Evolutionary conservation across 1,139 yeast species (phyloP), one percentile per base, ranked within the genome.

Genomic region (Saccharomyces pastorianus): DNA sequence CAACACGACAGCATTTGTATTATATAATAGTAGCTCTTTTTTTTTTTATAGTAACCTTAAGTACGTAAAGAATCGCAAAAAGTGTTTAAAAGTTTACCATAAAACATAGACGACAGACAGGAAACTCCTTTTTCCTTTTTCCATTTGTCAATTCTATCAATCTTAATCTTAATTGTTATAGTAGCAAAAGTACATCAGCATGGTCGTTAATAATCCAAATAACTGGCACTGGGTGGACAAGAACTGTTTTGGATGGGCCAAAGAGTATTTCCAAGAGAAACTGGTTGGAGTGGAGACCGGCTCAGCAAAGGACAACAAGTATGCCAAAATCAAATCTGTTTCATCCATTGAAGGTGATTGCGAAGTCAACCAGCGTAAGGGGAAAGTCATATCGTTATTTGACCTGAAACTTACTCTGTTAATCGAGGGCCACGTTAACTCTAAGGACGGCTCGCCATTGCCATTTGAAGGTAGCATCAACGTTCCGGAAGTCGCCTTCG

Each of bases 171-270:
- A 38, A 38, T 38, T 17, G 25, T 8, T 17, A 8, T 38, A 38
- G 23, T 17, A 17, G 13, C 25, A 38, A 38, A 6, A 38, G 13
- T 20, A 38, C 13, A 38, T 38, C 44, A 64, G 53, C 53, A 84
- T 84, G 89, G 89, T 82, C 51, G 82, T 84, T 48, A 83, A 83
- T 67, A 84, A 84, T 73, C 89, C 89, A 48, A 84, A 84, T 70
- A 84, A 84, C 71, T 84, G 89, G 99, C 99, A 93, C 77, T 93
- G 99, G 99, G 98, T 93, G 59, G 97, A 93, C 73, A 93, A 93
- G 72, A 93, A 93, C 77, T 93, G 99, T 73, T 79, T 91, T 57
- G 84, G 81, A 59, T 93, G 99, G 99, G 79, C 96, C 13, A 82
- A 83, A 58, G 78, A 80, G 49, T 93, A 91, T 71, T 88, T 93